Conservation (phyloP, 1,284 basidiomycete genomes). For the Naganishia albida region DNA sequence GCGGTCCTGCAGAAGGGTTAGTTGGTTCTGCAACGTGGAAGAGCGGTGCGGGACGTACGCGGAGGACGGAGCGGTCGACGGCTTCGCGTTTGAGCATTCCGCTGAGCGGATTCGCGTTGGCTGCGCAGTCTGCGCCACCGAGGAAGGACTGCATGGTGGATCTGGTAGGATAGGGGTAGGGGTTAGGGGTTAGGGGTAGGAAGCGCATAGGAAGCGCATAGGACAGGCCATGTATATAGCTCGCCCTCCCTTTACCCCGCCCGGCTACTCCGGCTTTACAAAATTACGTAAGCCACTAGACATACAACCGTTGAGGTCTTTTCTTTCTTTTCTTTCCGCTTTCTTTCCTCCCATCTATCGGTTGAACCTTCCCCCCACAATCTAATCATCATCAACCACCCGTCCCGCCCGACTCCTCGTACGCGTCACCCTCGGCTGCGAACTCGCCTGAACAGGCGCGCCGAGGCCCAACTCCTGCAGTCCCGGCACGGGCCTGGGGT, state of each 20-base stretch:
- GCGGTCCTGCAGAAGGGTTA: neutral
- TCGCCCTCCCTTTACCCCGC: neutral
- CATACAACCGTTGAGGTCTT: slow-evolving; percentile 16
- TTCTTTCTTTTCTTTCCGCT: neutral
- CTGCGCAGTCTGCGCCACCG: slow-evolving; percentile 86
- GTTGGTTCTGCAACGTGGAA: neutral
- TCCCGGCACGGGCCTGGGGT: slow-evolving; percentile 32
- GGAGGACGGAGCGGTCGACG: slow-evolving; percentile 73
- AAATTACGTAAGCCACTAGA: slow-evolving; percentile 11
- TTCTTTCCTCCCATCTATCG: neutral
- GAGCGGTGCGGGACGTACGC: slow-evolving; percentile 39
- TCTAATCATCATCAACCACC: slow-evolving; percentile 40
- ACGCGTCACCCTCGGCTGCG: slow-evolving; percentile 41
- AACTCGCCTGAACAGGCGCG: slow-evolving; percentile 26
- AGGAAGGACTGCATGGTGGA: slow-evolving; percentile 62
- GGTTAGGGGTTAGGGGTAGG: neutral
- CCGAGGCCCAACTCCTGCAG: slow-evolving; percentile 30
- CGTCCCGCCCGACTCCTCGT: slow-evolving; percentile 49
- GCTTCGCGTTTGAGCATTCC: slow-evolving; percentile 91
- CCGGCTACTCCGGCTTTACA: slow-evolving; percentile 14
- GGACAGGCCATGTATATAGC: neutral
- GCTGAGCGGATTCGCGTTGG: slow-evolving; percentile 80
- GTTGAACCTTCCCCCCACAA: slow-evolving; percentile 4
- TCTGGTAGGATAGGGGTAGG: neutral
- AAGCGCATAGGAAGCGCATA: neutral